Evolutionary conservation across 1,284 basidiomycete species (phyloP).

Genomic region (Boletus smithii): DNA sequence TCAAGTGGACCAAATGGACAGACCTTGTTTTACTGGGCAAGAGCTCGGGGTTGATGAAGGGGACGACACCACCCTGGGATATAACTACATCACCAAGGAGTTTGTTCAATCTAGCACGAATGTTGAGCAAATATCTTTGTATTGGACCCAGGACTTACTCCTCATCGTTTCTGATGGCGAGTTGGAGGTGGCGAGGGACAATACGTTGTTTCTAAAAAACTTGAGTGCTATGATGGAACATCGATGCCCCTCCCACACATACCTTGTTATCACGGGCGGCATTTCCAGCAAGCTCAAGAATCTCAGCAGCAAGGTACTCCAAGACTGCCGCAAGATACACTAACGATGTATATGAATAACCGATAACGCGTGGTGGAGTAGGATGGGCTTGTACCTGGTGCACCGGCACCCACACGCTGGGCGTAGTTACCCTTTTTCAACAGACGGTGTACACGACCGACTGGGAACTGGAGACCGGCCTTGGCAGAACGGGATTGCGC

Average conservation of each 20-base stretch:
- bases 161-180: conserved; percentile 87
- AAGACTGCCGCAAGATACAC: conserved; percentile 79
- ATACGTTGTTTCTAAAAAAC: conserved; percentile 74
- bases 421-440: conserved; percentile 85
- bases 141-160: conserved; percentile 49
- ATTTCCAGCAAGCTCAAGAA: conserved; percentile 87
- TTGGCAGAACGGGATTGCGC: conserved; percentile 76
- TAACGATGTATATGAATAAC: conserved; percentile 21
- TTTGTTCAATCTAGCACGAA: conserved; percentile 55
- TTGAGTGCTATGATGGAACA: background rate
- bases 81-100: conserved; percentile 84
- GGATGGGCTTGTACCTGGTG: conserved; percentile 57
- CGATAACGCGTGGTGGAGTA: background rate
- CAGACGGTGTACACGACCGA: conserved; percentile 90
- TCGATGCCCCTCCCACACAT: background rate
- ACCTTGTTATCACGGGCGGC: conserved; percentile 78
- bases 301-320: conserved; percentile 85
- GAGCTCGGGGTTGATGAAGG: conserved; percentile 55
- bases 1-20: background rate
- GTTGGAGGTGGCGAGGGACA: conserved; percentile 85
- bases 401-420: conserved; percentile 75
- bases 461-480: conserved; percentile 75
- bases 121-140: background rate
- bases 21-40: conserved; percentile 46
- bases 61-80: conserved; percentile 89